phyloP scores from a whole-genome alignment of 2,329 filamentous ascomycete genomes.

The Colletotrichum spaethianum region DNA sequence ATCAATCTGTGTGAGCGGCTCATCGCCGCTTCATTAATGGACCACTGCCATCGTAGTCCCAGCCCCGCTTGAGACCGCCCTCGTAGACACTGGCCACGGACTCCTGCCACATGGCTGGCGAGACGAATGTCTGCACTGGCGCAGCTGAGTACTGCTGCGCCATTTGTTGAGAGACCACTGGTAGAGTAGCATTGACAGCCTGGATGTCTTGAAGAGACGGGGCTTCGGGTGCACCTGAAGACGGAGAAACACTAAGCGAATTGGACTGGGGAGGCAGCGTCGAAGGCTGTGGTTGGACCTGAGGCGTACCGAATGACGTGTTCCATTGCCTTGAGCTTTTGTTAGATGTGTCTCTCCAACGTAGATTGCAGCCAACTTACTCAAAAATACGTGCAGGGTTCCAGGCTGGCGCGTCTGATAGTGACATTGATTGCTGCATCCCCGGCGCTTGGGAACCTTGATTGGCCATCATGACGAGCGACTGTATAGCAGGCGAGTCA shows the following conservation, averaged over 20 bases:
- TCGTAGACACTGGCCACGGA: conserved; percentile 79
- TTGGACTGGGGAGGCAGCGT: conserved; percentile 61
- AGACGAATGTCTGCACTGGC: conserved; percentile 73
- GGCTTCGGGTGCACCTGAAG: conserved; percentile 68
- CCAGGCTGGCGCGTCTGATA: conserved; percentile 79
- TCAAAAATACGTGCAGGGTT: conserved; percentile 92
- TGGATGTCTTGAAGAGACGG: conserved; percentile 68
- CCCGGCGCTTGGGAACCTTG: conserved; percentile 69
- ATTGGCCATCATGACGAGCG: conserved; percentile 78
- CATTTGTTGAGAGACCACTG: conserved; percentile 61
- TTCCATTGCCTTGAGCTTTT: conserved; percentile 84
- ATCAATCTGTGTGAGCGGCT: conserved; percentile 13
- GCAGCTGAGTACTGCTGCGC: conserved; percentile 66
- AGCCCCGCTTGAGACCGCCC: conserved; percentile 73
- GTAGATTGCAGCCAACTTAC: conserved; percentile 68
- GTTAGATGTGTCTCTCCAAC: conserved; percentile 33
- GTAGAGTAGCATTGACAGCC: conserved; percentile 60
- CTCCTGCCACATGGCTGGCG: conserved; percentile 81
- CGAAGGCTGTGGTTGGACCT: conserved; percentile 59
- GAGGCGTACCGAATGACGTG: conserved; percentile 87
- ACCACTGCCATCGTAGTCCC: conserved; percentile 66
- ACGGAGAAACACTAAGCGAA: conserved; percentile 67
- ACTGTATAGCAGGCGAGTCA: conserved; percentile 81
- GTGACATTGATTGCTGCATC: conserved; percentile 68
- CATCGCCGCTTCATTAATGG: conserved; percentile 47